Conservation (phyloP, 2,329 filamentous ascomycete species). For the Torrubiella hemipterigena region DNA sequence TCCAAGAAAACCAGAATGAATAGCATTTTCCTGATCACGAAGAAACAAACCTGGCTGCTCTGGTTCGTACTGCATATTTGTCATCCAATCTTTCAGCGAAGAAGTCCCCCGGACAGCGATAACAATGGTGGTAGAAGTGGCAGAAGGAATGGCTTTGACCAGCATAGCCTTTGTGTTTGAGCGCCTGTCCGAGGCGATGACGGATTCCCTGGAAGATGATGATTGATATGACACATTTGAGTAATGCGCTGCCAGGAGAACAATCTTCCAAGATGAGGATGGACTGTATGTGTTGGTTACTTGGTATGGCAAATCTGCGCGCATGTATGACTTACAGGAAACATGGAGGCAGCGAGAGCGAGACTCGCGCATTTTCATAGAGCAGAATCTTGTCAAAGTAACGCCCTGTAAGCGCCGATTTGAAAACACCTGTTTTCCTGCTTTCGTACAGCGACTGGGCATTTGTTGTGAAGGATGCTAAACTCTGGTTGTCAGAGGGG, state of each 20-base stretch:
- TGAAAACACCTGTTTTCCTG: constrained; percentile 10
- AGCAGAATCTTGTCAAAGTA: constrained; percentile 67
- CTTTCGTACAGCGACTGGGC: constrained; percentile 18
- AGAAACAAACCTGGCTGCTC: constrained; percentile 57
- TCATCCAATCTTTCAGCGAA: constrained; percentile 75
- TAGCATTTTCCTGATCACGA: constrained; percentile 65
- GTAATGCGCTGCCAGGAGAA: constrained; percentile 69
- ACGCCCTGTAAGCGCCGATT: constrained; percentile 31
- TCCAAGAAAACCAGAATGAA: constrained; percentile 68
- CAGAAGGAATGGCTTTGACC: constrained; percentile 68
- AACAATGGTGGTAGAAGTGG: constrained; percentile 66
- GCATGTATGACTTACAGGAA: constrained; percentile 41
- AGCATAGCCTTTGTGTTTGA: constrained; percentile 77
- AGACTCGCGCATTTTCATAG: constrained; percentile 67
- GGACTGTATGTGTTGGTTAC: constrained; percentile 34
- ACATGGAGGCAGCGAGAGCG: constrained; percentile 53
- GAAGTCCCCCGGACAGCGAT: constrained; percentile 75
- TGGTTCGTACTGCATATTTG: constrained; percentile 64
- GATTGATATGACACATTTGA: constrained; percentile 66
- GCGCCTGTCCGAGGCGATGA: constrained; percentile 59
- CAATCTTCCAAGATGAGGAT: constrained; percentile 61
- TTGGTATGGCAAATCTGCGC: background rate
- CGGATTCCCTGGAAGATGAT: constrained; percentile 49
- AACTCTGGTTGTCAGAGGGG: too few relatives aligned
- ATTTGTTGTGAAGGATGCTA: constrained; percentile 6